Conservation (phyloP, 805 yeast genomes). For the Starmera amethionina region DNA sequence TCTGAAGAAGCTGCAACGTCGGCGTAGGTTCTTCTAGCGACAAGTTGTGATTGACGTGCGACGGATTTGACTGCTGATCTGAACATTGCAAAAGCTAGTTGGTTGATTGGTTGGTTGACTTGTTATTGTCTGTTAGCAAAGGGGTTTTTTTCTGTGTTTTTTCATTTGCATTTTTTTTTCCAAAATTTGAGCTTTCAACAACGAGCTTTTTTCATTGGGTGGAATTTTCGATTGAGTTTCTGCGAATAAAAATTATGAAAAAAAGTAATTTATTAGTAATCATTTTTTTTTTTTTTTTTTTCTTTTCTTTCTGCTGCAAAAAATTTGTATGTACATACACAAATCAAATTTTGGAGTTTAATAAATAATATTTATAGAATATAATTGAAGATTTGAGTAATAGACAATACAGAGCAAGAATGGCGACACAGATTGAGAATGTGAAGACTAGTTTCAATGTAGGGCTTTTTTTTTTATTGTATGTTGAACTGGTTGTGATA, state of each 20-base stretch:
- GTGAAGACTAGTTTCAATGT: slow-evolving; percentile 8
- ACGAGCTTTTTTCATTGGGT: too few relatives aligned
- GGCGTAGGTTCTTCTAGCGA: slow-evolving; percentile 80
- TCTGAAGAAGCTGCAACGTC: slow-evolving; percentile 60
- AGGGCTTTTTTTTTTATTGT: background rate
- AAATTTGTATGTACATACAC: too few relatives aligned
- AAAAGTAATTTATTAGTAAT: too few relatives aligned
- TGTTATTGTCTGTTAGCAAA: background rate
- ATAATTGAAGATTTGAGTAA: too few relatives aligned
- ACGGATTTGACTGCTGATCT: slow-evolving; percentile 18
- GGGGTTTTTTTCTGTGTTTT: slow-evolving; percentile 1
- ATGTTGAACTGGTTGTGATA: background rate
- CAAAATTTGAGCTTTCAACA: too few relatives aligned
- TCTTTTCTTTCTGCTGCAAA: too few relatives aligned
- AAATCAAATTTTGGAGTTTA: too few relatives aligned
- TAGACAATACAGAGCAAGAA: background rate
- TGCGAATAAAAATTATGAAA: too few relatives aligned
- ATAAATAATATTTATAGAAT: too few relatives aligned
- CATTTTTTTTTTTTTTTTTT: too few relatives aligned
- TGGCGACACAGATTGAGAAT: slow-evolving; percentile 11
- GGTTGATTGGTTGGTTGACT: background rate
- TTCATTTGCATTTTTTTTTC: background rate
- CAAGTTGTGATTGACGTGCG: slow-evolving; percentile 33
- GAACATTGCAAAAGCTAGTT: slow-evolving; percentile 13
- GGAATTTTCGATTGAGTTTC: too few relatives aligned